Evolutionary conservation across 371 early-diverging fungal species (phyloP).

Genomic region (Parasitella parasitica): DNA sequence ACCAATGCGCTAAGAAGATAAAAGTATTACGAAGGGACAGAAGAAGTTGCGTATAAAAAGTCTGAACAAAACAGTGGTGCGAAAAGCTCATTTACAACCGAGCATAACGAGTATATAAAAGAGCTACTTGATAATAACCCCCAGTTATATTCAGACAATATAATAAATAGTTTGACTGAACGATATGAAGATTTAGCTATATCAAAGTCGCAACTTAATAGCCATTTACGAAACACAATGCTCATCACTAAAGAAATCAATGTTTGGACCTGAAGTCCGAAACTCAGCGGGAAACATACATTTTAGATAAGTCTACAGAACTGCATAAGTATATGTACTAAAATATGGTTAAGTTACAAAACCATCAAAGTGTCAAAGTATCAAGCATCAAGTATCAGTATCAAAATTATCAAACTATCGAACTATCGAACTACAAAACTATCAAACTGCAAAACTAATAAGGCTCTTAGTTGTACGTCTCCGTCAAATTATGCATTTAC

Average conservation of each 20-base stretch:
- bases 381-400: too few species aligned
- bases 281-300: conserved; percentile 6
- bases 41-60: conserved; percentile 7
- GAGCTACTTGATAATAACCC: conserved; percentile 10
- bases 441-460: too few species aligned
- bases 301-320: too few species aligned
- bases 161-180: conserved; percentile 14
- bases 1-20: conserved; percentile 1
- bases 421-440: too few species aligned
- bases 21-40: conserved; percentile 9
- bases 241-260: conserved; percentile 13
- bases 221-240: conserved; percentile 10
- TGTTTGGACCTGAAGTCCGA: conserved; percentile 12
- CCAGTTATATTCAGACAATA: conserved; percentile 11
- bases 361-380: too few species aligned
- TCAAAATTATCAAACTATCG: too few species aligned
- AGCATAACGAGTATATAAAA: conserved; percentile 13
- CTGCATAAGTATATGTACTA: too few species aligned
- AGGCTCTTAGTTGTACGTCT: too few species aligned
- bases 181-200: conserved; percentile 10
- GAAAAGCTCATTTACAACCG: conserved; percentile 7
- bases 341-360: too few species aligned
- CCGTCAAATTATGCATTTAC: too few species aligned
- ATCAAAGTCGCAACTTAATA: conserved; percentile 15
- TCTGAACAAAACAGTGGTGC: conserved; percentile 7